phyloP scores from a whole-genome alignment of 2,329 filamentous ascomycete genomes.

The Emmonsiellopsis sp. region DNA sequence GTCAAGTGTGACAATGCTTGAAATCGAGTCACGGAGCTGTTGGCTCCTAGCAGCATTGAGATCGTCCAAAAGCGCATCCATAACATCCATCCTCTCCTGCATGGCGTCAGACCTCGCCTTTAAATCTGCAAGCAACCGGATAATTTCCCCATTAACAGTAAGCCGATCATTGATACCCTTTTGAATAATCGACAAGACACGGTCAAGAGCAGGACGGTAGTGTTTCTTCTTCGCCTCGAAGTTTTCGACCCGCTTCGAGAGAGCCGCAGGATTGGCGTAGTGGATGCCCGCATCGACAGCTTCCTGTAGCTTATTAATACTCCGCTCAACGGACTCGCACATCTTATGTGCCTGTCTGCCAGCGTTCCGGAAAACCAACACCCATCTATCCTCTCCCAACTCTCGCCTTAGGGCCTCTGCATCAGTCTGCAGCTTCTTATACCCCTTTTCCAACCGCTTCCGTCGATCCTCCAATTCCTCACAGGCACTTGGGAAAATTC shows the following conservation, averaged over 20 bases:
- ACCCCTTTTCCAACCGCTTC: slow-evolving; percentile 67
- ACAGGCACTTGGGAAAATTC: slow-evolving; percentile 79
- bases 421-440: slow-evolving; percentile 80
- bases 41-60: slow-evolving; percentile 53
- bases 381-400: slow-evolving; percentile 90
- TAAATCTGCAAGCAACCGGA: slow-evolving; percentile 77
- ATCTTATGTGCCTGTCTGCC: slow-evolving; percentile 90
- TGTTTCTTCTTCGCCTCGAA: slow-evolving; percentile 94
- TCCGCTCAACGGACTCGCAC: slow-evolving; percentile 89
- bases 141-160: slow-evolving; percentile 91
- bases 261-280: slow-evolving; percentile 57
- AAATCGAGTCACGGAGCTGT: slow-evolving; percentile 83
- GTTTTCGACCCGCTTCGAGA: slow-evolving; percentile 77
- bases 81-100: slow-evolving; percentile 65
- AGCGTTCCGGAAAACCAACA: slow-evolving; percentile 88
- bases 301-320: slow-evolving; percentile 71
- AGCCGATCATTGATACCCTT: slow-evolving; percentile 92
- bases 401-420: slow-evolving; percentile 83
- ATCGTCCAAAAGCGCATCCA: slow-evolving; percentile 68
- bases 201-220: slow-evolving; percentile 86
- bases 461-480: slow-evolving; percentile 74
- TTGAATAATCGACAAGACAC: slow-evolving; percentile 85
- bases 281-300: slow-evolving; percentile 66
- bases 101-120: slow-evolving; percentile 70
- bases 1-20: slow-evolving; percentile 80